Conservation (phyloP, 805 yeast genomes). For the Novakomyces olei region DNA sequence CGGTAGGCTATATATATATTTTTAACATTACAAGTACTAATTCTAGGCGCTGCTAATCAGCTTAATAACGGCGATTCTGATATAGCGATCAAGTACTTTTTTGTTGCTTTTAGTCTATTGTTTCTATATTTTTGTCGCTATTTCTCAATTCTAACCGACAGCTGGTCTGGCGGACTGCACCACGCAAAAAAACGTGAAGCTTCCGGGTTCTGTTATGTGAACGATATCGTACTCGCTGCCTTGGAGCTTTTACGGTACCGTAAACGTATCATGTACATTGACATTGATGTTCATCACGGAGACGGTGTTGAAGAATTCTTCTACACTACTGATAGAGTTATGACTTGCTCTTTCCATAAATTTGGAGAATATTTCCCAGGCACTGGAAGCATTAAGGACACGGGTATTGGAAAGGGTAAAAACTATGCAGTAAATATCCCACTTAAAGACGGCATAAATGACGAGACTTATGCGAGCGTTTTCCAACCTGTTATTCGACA, state of each 20-base stretch:
- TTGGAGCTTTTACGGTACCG: constrained; percentile 68
- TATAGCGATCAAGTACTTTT: constrained; percentile 51
- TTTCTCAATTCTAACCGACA: no score
- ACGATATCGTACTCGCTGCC: constrained; percentile 71
- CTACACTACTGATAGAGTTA: constrained; percentile 80
- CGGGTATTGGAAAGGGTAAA: constrained; percentile 74
- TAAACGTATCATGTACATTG: constrained; percentile 80
- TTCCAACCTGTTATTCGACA: constrained; percentile 45
- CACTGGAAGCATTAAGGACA: constrained; percentile 78
- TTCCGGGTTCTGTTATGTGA: constrained; percentile 83
- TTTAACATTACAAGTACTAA: neutral
- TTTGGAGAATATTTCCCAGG: constrained; percentile 96
- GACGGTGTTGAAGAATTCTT: constrained; percentile 98
- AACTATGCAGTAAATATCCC: constrained; percentile 82
- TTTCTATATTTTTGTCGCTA: constrained; percentile 14
- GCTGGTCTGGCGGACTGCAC: constrained; percentile 92
- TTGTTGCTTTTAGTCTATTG: neutral
- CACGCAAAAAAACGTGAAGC: constrained; percentile 93
- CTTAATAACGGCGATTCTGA: constrained; percentile 66
- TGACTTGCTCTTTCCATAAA: constrained; percentile 91
- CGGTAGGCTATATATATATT: constrained; percentile 20
- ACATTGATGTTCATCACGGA: constrained; percentile 89
- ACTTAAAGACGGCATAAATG: constrained; percentile 84
- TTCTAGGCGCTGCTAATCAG: constrained; percentile 46
- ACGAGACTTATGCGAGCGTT: constrained; percentile 71